Percentiles rank a stretch among this genome's conserved stretches.
Conservation (phyloP, 345 rosid species). For the Eucalyptus pauciflora region DNA sequence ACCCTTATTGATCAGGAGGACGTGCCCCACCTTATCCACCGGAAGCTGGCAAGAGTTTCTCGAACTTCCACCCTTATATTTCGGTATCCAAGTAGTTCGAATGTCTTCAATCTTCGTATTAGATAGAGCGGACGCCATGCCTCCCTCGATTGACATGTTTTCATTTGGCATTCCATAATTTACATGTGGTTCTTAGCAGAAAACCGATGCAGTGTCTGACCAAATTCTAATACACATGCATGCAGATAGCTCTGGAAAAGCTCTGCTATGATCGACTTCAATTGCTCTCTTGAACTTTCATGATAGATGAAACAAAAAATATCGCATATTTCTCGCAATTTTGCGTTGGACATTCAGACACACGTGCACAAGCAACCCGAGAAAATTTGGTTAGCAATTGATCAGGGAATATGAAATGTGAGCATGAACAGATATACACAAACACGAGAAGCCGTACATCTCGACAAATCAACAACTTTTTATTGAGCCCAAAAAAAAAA, state of each 20-base stretch:
- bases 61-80: neutral
- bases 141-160: neutral
- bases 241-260: neutral
- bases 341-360: neutral
- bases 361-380: neutral
- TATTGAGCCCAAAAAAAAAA: neutral
- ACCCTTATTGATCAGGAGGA: neutral
- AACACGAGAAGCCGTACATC: neutral
- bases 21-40: neutral
- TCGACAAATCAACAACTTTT: neutral
- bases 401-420: neutral
- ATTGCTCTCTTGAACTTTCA: neutral
- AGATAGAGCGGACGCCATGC: neutral
- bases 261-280: neutral
- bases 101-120: neutral
- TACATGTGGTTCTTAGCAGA: neutral
- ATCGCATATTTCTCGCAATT: neutral
- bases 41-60: neutral
- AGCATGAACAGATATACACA: conserved; percentile 1
- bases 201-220: neutral
- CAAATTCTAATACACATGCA: neutral
- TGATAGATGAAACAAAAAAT: neutral
- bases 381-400: neutral
- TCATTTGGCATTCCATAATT: neutral
- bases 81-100: neutral